These are phyloP conservation scores for Grosmannia huntii DNA, from an alignment of 2,329 filamentous ascomycete species.

Conservation along the genomic window DNA sequence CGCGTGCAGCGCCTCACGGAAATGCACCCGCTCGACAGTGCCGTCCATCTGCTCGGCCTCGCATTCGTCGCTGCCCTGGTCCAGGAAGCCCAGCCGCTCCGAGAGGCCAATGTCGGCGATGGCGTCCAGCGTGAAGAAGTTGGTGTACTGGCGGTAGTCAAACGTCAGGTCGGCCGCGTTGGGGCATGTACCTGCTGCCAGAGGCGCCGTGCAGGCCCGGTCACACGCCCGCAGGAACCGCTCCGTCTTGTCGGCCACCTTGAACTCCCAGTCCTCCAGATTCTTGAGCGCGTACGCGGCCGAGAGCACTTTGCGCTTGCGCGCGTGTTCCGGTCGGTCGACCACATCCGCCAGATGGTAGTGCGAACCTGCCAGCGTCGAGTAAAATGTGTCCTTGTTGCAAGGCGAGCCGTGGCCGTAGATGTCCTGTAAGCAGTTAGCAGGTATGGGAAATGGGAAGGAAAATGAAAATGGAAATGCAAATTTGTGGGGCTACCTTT, in stretches of 20 bases:
- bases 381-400: conserved; percentile 35
- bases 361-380: conserved; percentile 31
- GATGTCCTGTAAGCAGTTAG: too few relatives aligned
- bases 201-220: conserved; percentile 23
- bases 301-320: conserved; percentile 36
- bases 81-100: conserved; percentile 30
- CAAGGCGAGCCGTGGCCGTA: conserved; percentile 38
- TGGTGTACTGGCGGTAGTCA: conserved; percentile 37
- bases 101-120: conserved; percentile 38
- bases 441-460: too few relatives aligned
- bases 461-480: too few relatives aligned
- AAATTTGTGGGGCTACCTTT: conserved; percentile 16
- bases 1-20: conserved; percentile 37
- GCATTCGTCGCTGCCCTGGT: conserved; percentile 28
- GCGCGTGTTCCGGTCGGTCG: conserved; percentile 36
- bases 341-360: conserved; percentile 38
- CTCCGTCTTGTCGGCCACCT: conserved; percentile 37
- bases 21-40: conserved; percentile 28
- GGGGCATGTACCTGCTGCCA: conserved; percentile 17
- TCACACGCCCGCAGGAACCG: conserved; percentile 32
- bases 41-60: conserved; percentile 33
- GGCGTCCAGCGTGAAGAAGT: conserved; percentile 29
- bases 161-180: conserved; percentile 28
- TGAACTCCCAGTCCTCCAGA: conserved; percentile 40
- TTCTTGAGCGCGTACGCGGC: conserved; percentile 40